Evolutionary conservation across 2,329 filamentous ascomycete species (phyloP).

Genomic region (Fusarium sp.): DNA sequence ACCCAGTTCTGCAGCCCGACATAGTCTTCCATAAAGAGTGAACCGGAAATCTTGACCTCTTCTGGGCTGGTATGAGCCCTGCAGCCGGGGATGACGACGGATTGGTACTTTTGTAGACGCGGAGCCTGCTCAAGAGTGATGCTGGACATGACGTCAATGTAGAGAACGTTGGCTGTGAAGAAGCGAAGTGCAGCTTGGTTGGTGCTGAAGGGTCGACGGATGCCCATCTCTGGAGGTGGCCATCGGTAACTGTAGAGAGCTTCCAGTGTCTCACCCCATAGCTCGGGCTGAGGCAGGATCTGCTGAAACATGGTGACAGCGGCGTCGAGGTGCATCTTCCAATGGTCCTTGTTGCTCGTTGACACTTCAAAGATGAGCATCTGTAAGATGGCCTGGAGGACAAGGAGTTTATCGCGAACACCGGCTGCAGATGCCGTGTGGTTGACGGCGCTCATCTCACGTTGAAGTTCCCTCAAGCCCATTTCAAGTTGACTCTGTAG

Average conservation of each 20-base stretch:
- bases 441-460: constrained; percentile 58
- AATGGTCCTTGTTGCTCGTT: constrained; percentile 63
- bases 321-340: constrained; percentile 66
- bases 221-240: constrained; percentile 54
- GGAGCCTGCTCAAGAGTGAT: constrained; percentile 62
- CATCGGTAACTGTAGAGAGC: constrained; percentile 51
- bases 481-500: constrained; percentile 63
- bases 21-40: constrained; percentile 65
- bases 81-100: constrained; percentile 55
- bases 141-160: constrained; percentile 66
- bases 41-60: constrained; percentile 45
- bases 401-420: constrained; percentile 54
- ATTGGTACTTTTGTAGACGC: constrained; percentile 60
- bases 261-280: constrained; percentile 57
- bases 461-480: constrained; percentile 61
- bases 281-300: constrained; percentile 56
- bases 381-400: constrained; percentile 68
- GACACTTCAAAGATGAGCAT: constrained; percentile 68
- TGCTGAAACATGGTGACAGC: constrained; percentile 66
- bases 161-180: constrained; percentile 63
- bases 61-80: constrained; percentile 31
- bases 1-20: constrained; percentile 73
- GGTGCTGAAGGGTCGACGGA: constrained; percentile 59
- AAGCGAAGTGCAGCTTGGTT: constrained; percentile 65
- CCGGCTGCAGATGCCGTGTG: constrained; percentile 50